Evolutionary conservation across 148 eudicot genomes (phyloP).

Genomic region (Heliamphora exappendiculata): DNA sequence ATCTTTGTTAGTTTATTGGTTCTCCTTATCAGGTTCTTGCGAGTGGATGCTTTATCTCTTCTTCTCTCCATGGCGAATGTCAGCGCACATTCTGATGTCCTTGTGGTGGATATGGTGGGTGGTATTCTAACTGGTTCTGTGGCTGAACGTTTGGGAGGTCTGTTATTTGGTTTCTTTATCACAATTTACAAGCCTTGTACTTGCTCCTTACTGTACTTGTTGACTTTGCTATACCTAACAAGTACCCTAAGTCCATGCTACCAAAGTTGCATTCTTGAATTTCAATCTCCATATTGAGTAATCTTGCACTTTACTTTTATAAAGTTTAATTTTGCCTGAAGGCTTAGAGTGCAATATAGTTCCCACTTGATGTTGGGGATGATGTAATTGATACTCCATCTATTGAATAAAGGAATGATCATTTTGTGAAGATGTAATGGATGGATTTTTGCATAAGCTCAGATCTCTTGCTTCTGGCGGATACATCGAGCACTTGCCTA

Average conservation of each 20-base stretch:
- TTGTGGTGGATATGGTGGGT: slow-evolving; percentile 83
- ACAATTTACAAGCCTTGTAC: background rate
- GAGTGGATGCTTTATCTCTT: slow-evolving; percentile 69
- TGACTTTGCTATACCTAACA: background rate
- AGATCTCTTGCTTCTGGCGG: background rate
- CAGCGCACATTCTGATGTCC: slow-evolving; percentile 71
- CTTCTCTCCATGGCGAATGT: slow-evolving; percentile 84
- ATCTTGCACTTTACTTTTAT: background rate
- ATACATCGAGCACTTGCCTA: background rate
- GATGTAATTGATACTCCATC: background rate
- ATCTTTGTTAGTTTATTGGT: background rate
- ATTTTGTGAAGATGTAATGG: background rate
- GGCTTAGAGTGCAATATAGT: background rate
- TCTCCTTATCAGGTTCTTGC: slow-evolving; percentile 47
- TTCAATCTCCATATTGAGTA: background rate
- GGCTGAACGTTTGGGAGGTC: slow-evolving; percentile 97
- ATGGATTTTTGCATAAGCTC: background rate
- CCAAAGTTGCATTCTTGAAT: background rate
- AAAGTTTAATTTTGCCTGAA: background rate
- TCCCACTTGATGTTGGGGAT: background rate
- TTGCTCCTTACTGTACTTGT: background rate
- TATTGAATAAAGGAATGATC: background rate
- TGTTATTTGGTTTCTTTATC: slow-evolving; percentile 5
- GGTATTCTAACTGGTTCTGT: slow-evolving; percentile 88
- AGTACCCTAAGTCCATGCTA: background rate